Conservation (phyloP, 495 filamentous ascomycete species). For the Podospora anserina region DNA sequence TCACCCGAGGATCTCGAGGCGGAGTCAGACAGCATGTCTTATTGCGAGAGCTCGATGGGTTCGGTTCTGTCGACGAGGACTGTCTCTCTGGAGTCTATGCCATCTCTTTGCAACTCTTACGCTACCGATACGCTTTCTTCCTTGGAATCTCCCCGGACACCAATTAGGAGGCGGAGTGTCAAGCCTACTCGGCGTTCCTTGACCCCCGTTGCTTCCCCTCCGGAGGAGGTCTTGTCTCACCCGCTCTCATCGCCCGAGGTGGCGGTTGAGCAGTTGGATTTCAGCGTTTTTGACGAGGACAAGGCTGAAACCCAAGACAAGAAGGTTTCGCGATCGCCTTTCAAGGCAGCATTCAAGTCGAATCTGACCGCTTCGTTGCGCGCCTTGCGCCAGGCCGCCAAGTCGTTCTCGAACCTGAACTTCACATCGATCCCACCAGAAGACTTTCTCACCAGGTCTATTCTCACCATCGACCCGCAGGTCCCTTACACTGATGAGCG, state of each 20-base stretch:
- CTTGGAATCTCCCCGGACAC: constrained; percentile 39
- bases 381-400: constrained; percentile 80
- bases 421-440: constrained; percentile 74
- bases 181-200: constrained; percentile 43
- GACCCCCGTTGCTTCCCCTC: constrained; percentile 44
- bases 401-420: constrained; percentile 73
- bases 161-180: constrained; percentile 32
- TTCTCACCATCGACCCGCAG: constrained; percentile 69
- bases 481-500: constrained; percentile 82
- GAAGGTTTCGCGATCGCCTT: constrained; percentile 30
- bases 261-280: constrained; percentile 43
- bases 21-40: constrained; percentile 36
- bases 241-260: constrained; percentile 43
- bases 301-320: constrained; percentile 33
- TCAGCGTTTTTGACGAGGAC: constrained; percentile 40
- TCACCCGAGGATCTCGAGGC: constrained; percentile 54
- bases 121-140: constrained; percentile 41
- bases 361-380: constrained; percentile 91
- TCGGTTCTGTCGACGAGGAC: constrained; percentile 44
- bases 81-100: constrained; percentile 48
- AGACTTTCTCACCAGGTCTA: constrained; percentile 83
- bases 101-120: constrained; percentile 44
- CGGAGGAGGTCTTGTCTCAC: constrained; percentile 36
- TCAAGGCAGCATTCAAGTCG: constrained; percentile 70
- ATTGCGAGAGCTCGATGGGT: constrained; percentile 44